Base-by-base conservation (phyloP, 2,329 filamentous ascomycete genomes). In the Sphaerostilbella broomeana region DNA sequence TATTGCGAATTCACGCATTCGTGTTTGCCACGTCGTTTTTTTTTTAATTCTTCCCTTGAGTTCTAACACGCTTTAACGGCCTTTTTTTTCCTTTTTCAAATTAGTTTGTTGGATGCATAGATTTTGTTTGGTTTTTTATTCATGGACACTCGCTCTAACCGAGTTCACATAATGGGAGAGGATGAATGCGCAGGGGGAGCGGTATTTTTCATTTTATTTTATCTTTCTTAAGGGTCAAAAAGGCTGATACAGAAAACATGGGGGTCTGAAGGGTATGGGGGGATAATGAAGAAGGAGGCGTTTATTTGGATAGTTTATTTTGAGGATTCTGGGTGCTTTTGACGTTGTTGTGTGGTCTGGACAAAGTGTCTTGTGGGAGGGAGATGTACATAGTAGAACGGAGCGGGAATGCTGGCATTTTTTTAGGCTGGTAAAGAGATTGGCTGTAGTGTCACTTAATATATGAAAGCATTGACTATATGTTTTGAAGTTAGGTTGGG, bases 181-280 rank as follows among this genome's bases (percentile, higher is more conserved):
- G 11, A 16, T n/a, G 11, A 19, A 32, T 32, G 16, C 33, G 19
- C 22, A 17, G 27, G 25, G 28, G 30, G 17, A n/a, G n/a, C n/a
- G n/a, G n/a, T n/a, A n/a, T n/a, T n/a, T n/a, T n/a, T n/a, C n/a
- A n/a, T n/a, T n/a, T n/a, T n/a, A n/a, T 32, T 12, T 7, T 7
- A 25, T 36, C n/a, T 34, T 13, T 15, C 20, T n/a, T 17, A 5
- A 24, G 13, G 40, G 25, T 20, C 40, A 42, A 38, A n/a, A n/a
- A n/a, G 40, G 40, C 38, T 38, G 35, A 42, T 42, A 42, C 40
- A 42, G 31, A 40, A 43, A 39, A 40, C 15, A 7, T 34, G 34
- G 32, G 37, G 30, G 32, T 25, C 20, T 26, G 22, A 28, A 10
- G 16, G 22, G 27, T 30, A 27, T 20, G 15, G n/a, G n/a, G n/a